phyloP scores from a whole-genome alignment of 495 filamentous ascomycete species.

The Penicillium ucsense region DNA sequence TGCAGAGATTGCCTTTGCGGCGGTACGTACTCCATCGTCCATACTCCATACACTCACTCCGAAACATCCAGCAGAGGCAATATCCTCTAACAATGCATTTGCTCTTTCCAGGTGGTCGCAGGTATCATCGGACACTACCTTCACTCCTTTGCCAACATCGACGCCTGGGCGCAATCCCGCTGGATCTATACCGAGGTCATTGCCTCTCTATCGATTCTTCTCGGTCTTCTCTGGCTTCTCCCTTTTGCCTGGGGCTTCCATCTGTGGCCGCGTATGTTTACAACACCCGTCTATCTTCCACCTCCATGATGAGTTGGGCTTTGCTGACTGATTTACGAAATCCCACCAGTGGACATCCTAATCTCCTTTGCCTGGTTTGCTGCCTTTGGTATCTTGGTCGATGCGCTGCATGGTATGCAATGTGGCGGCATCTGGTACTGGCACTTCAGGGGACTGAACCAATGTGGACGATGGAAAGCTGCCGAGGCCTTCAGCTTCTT shows the following conservation, averaged over 20 bases:
- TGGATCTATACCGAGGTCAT: conserved; percentile 55
- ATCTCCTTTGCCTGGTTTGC: conserved; percentile 55
- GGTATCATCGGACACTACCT: conserved; percentile 49
- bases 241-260: conserved; percentile 41
- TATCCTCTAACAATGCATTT: background rate
- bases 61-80: background rate
- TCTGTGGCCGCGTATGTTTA: conserved; percentile 32
- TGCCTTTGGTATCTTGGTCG: conserved; percentile 52
- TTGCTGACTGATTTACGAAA: no score
- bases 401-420: conserved; percentile 35
- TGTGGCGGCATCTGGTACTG: conserved; percentile 50
- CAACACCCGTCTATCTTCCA: background rate
- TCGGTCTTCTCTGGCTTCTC: conserved; percentile 45
- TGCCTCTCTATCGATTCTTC: conserved; percentile 43
- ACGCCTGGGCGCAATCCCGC: conserved; percentile 34
- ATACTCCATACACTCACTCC: no score
- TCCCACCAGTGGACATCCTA: conserved; percentile 40
- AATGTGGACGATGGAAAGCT: conserved; percentile 56
- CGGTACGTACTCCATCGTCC: conserved; percentile 16
- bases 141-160: conserved; percentile 17
- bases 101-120: conserved; percentile 36
- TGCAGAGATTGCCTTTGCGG: conserved; percentile 32
- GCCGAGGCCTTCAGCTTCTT: conserved; percentile 58
- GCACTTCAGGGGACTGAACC: conserved; percentile 27
- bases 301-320: conserved; percentile 1